Evolutionary conservation across 2,329 filamentous ascomycete species (phyloP).

Genomic region (Ceratocystis harringtonii): DNA sequence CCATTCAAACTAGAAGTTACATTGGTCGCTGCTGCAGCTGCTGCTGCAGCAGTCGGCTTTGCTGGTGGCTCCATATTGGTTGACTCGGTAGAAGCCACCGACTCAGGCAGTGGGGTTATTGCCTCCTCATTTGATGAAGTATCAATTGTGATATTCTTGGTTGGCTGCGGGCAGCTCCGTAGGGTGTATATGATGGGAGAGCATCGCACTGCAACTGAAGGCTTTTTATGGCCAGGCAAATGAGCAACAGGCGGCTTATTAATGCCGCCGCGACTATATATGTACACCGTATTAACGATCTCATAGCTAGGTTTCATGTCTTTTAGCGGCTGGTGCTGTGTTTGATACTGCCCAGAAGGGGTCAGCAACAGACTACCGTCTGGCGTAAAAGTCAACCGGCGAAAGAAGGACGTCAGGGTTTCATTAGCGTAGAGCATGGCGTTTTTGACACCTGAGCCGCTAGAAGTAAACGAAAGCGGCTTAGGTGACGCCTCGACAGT

Average conservation of each 20-base stretch:
- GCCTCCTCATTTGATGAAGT: conserved; percentile 76
- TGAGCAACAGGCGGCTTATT: conserved; percentile 94
- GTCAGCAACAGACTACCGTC: conserved; percentile 90
- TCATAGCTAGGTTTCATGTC: conserved; percentile 67
- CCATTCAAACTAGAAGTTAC: conserved; percentile 39
- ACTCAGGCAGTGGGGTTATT: conserved; percentile 67
- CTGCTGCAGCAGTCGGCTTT: conserved; percentile 27
- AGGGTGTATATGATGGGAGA: conserved; percentile 80
- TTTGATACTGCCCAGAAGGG: conserved; percentile 88
- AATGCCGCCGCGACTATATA: conserved; percentile 89
- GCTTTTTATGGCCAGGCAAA: conserved; percentile 93
- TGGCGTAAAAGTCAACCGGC: conserved; percentile 82
- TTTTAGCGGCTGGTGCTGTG: conserved; percentile 48
- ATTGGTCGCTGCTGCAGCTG: conserved; percentile 20
- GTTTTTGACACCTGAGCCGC: conserved; percentile 56
- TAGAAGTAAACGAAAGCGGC: conserved; percentile 42
- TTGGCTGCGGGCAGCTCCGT: conserved; percentile 49
- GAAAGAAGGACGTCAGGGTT: conserved; percentile 92
- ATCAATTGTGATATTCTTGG: conserved; percentile 86
- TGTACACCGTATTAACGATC: conserved; percentile 92
- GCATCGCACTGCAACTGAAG: conserved; percentile 87
- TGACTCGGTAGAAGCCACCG: conserved; percentile 12
- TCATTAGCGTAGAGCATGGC: conserved; percentile 91
- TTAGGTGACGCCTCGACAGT: conserved; percentile 81
- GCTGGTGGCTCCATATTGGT: conserved; percentile 81